These are phyloP conservation scores for Tetrahymena thermophila DNA, from an alignment of 73 alveolate genomes.

Conservation along the genomic window DNA sequence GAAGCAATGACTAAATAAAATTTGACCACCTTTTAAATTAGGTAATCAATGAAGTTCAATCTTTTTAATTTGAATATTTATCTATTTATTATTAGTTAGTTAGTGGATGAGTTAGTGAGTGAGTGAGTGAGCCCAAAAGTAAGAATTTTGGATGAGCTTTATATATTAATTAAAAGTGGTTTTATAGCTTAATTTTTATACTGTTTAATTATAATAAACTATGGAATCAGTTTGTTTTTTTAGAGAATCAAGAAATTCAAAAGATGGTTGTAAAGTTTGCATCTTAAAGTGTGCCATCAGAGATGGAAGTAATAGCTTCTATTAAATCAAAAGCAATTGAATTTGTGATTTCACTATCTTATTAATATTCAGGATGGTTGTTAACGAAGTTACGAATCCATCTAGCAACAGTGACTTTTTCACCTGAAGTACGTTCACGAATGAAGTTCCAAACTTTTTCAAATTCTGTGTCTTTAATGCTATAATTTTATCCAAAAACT, in stretches of 20 bases:
- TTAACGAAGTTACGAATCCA: conserved; percentile 72
- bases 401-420: conserved; percentile 79
- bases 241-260: not conserved
- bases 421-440: conserved; percentile 74
- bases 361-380: conserved; percentile 72
- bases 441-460: conserved; percentile 47
- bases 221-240: not conserved
- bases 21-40: not conserved
- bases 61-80: not conserved
- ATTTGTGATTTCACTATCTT: conserved; percentile 76
- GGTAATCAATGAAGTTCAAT: not conserved
- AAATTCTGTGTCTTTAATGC: not conserved
- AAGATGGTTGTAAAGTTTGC: conserved; percentile 25
- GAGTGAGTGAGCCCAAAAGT: not conserved
- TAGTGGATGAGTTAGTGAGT: no score
- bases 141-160: not conserved
- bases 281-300: conserved; percentile 7
- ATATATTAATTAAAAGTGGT: no score
- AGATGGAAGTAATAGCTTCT: not conserved
- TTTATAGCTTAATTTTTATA: no score
- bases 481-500: not conserved
- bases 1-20: no score
- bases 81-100: not conserved
- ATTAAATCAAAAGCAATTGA: conserved; percentile 63
- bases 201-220: not conserved